Base-by-base conservation (phyloP, 2,329 filamentous ascomycete species). In the Xylaria sp. region DNA sequence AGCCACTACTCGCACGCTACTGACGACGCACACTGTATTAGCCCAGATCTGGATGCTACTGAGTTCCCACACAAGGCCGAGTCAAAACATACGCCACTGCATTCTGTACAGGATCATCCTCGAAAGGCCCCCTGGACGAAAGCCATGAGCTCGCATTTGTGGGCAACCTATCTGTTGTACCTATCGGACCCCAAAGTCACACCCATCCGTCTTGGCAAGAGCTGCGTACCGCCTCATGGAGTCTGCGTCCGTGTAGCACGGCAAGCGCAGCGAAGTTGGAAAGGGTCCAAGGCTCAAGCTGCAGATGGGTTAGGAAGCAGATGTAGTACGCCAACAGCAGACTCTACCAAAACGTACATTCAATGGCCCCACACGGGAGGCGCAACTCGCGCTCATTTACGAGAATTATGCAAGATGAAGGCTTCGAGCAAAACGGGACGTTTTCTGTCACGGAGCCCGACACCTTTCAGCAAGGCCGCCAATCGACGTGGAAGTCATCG, bases 151-250 rank as follows among this genome's bases (percentile, higher is more conserved):
- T 76, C 81, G 10, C 86, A 89, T 66, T 73, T 89, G 8, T 89
- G 86, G 86, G 79, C 82, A 4, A 86, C 83, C 1, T 89, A 87
- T 68, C 74, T 82, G 59, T 75, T 85, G 55, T 89, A 88, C 66
- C 74, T 88, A 47, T 83, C 86, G 69, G 86, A 89, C 65, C 85
- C 86, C 51, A 84, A 83, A 53, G 84, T 88, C 2, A 89, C 86
- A 1, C 86, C 86, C 0, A 84, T 89, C 62, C 80, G 83, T 55
- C 78, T 86, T 58, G 81, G 84, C 61, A 85, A 84, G 67, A 85
- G 83, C 67, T 80, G 81, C 59, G 80, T 88, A 30, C 86, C 86
- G 6, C 86, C 86, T 2, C 78, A 84, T 49, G 86, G 86, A 13
- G 85, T 88, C 8, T 86, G 84, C 67, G 71, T 81, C 67, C 83